Base-by-base conservation (phyloP, 2,329 filamentous ascomycete species). In the Mariannaea sp. region DNA sequence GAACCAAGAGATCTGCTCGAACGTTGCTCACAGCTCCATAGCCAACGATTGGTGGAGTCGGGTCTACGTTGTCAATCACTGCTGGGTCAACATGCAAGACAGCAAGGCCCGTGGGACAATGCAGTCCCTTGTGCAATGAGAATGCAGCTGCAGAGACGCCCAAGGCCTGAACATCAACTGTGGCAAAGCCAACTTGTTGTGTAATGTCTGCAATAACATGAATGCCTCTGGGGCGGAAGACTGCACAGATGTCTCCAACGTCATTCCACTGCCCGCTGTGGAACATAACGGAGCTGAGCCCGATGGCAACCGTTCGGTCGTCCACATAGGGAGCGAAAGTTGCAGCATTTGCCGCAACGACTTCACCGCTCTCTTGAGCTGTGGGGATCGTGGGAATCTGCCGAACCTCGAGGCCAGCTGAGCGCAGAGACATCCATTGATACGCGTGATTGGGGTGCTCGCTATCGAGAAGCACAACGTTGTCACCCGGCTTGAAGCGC, bases 381-480 rank as follows among this genome's bases (percentile, higher is more conserved):
- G n/a, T n/a, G n/a, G n/a, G n/a, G n/a, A n/a, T n/a, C n/a, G n/a
- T n/a, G 4, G 49, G 54, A 10, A 56, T 27, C 29, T 49, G 54
- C 13, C 68, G 49, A 17, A 71, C 65, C 36, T 71, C 65, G 8
- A 71, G 52, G 2, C 70, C 69, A 5, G 33, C 14, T 0, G 41
- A 27, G 1, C 65, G 57, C 3, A 72, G 63, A 0, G 65, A 59
- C 24, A 71, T 49, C 65, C 66, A 71, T 1, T 62, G 65, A 24
- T 67, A 69, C 1, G 55, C 65, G 9, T 68, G 66, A 48, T 70
- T 71, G 1, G 68, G 69, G 36, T 70, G 68, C 45, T 72, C 70
- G 22, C 56, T 59, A 33, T 71, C 70, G 8, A 71, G 44, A 1
- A 69, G 45, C 4, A 71, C 66, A 6, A 71, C 65, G 22, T 72